Conservation (phyloP, 805 yeast genomes). For the Kockiozyma suomiensis region DNA sequence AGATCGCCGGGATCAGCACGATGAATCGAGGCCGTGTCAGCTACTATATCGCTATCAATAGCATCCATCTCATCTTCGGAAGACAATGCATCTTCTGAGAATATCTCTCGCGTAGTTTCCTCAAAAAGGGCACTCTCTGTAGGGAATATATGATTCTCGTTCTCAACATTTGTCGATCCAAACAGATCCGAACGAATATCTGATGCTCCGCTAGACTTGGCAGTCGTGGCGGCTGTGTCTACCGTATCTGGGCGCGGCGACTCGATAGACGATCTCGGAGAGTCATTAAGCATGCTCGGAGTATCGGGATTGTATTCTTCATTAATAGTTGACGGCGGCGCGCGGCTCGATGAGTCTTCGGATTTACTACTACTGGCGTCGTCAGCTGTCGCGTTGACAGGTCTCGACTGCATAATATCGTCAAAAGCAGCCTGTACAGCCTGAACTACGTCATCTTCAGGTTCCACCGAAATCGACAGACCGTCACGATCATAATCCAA, state of each 20-base stretch:
- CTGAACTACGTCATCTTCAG: slow-evolving; percentile 47
- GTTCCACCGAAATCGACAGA: slow-evolving; percentile 31
- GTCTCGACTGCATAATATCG: slow-evolving; percentile 48
- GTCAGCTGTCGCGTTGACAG: slow-evolving; percentile 13
- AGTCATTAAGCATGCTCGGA: neutral
- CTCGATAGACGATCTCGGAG: slow-evolving; percentile 26
- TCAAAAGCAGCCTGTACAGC: slow-evolving; percentile 72
- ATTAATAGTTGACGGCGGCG: slow-evolving; percentile 15
- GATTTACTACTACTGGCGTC: slow-evolving; percentile 28
- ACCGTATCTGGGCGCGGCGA: slow-evolving; percentile 6
- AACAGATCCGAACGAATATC: slow-evolving; percentile 30
- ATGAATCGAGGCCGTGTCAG: slow-evolving; percentile 43
- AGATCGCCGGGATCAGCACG: slow-evolving; percentile 71
- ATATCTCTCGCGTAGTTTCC: slow-evolving; percentile 33
- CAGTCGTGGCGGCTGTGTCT: slow-evolving; percentile 1
- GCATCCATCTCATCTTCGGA: slow-evolving; percentile 40
- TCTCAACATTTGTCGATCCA: slow-evolving; percentile 16
- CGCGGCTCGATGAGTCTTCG: slow-evolving; percentile 14
- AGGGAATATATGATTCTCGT: slow-evolving; percentile 27
- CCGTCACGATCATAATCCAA: slow-evolving; percentile 24
- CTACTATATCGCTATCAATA: slow-evolving; percentile 36
- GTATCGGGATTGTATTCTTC: neutral
- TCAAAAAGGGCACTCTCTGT: slow-evolving; percentile 32
- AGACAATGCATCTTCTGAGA: slow-evolving; percentile 34
- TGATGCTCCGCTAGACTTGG: slow-evolving; percentile 3